These are phyloP conservation scores for Fusarium brachygibbosum DNA, from an alignment of 2,329 filamentous ascomycete genomes.

Conservation along the genomic window DNA sequence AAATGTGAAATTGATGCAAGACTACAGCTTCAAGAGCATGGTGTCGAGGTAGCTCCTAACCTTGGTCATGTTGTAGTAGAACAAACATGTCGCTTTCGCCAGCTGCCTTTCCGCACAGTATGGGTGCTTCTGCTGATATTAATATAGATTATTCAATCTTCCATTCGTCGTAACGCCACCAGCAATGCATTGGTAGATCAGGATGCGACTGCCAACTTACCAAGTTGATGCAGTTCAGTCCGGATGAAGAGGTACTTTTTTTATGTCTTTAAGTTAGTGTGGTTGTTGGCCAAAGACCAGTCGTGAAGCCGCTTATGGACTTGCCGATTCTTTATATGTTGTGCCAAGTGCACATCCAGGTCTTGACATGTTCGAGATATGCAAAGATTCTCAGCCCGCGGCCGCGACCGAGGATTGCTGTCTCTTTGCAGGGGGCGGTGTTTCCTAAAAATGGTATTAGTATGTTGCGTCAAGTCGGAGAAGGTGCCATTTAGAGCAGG, in stretches of 20 bases:
- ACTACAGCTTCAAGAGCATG: constrained; percentile 9
- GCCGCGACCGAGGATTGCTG: constrained; percentile 59
- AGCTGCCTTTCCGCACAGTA: constrained; percentile 17
- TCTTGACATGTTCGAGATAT: constrained; percentile 12
- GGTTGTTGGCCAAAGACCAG: constrained; percentile 23
- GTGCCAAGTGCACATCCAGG: constrained; percentile 24
- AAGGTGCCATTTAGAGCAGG: constrained; percentile 12
- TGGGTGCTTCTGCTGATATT: constrained; percentile 36
- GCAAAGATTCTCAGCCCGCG: constrained; percentile 52
- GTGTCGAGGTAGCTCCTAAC: constrained; percentile 6
- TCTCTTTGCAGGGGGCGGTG: constrained; percentile 57
- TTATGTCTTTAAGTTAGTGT: constrained; percentile 36
- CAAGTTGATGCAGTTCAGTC: constrained; percentile 36
- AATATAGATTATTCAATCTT: constrained; percentile 45
- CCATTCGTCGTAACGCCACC: constrained; percentile 33
- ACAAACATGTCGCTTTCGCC: constrained; percentile 6
- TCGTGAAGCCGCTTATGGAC: constrained; percentile 33
- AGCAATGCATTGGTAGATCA: constrained; percentile 25
- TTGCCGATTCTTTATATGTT: constrained; percentile 29
- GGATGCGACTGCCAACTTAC: constrained; percentile 34
- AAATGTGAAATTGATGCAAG: constrained; percentile 31
- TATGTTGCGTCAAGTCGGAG: constrained; percentile 26
- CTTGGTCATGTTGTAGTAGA: constrained; percentile 13
- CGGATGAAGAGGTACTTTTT: constrained; percentile 25
- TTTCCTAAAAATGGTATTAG: constrained; percentile 54